A percentile compares a stretch with the other conserved stretches of the same genome.
Conservation (phyloP, 129 eudicot genomes). For the Ambrosia trifida region DNA sequence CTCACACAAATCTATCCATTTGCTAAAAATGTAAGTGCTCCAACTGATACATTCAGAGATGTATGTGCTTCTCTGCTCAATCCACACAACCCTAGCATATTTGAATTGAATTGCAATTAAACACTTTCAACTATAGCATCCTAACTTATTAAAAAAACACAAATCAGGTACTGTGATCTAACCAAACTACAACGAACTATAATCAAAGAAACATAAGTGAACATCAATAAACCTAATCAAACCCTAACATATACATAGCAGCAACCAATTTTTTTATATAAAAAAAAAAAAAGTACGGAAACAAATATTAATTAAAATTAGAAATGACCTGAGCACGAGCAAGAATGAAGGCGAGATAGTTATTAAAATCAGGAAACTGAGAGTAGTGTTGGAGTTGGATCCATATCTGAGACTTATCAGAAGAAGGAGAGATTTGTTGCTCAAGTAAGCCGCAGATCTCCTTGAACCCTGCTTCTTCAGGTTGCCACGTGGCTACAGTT, state of each 20-base stretch:
- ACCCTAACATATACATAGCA: conserved; percentile 6
- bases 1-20: conserved; percentile 12
- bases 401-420: conserved; percentile 90
- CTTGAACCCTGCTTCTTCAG: conserved; percentile 83
- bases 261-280: neutral
- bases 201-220: neutral
- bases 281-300: neutral
- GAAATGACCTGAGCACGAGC: conserved; percentile 72
- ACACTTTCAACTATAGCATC: neutral
- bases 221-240: neutral
- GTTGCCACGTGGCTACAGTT: conserved; percentile 61
- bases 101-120: neutral
- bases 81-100: neutral
- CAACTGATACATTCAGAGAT: neutral
- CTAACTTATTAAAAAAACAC: neutral
- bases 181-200: neutral
- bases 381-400: conserved; percentile 91
- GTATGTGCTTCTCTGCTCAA: neutral
- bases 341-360: conserved; percentile 85
- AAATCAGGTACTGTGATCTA: neutral
- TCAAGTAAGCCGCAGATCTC: conserved; percentile 94
- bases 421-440: conserved; percentile 86
- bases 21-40: neutral
- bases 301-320: neutral
- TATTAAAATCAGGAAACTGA: conserved; percentile 89